Percentiles rank a stretch among this genome's conserved stretches.
These are phyloP conservation scores for Meira miltonrushii DNA, from an alignment of 1,284 basidiomycete genomes.

Conservation along the genomic window DNA sequence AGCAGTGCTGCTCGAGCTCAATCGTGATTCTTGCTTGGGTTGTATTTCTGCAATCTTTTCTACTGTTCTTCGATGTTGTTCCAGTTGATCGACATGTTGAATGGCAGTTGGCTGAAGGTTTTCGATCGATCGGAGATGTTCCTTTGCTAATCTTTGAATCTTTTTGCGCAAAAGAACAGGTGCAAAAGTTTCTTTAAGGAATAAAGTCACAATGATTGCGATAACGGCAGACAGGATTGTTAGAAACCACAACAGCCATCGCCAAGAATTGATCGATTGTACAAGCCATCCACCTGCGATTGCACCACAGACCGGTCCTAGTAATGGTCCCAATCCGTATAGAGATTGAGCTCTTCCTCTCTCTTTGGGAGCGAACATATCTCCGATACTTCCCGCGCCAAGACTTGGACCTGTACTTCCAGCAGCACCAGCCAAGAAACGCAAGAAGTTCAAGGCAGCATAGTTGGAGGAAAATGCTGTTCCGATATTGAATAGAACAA, in stretches of 20 bases:
- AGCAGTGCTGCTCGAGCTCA: not conserved
- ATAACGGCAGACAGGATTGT: slow-evolving; percentile 29
- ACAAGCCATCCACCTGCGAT: slow-evolving; percentile 38
- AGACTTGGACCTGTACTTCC: slow-evolving; percentile 39
- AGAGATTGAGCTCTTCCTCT: slow-evolving; percentile 30
- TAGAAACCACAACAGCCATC: slow-evolving; percentile 34
- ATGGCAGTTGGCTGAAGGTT: not conserved
- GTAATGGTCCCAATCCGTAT: slow-evolving; percentile 37
- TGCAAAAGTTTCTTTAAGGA: slow-evolving; percentile 36
- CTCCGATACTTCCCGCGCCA: slow-evolving; percentile 40
- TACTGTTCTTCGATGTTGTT: not conserved
- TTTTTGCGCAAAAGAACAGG: slow-evolving; percentile 34
- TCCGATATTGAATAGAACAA: slow-evolving; percentile 51
- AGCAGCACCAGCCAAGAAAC: slow-evolving; percentile 36
- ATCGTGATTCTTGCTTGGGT: no score
- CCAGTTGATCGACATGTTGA: not conserved
- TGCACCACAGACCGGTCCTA: slow-evolving; percentile 40
- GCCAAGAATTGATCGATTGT: slow-evolving; percentile 23
- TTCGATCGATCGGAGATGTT: slow-evolving; percentile 12
- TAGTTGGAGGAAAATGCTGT: slow-evolving; percentile 44
- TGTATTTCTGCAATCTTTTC: not conserved
- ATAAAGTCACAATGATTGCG: slow-evolving; percentile 13
- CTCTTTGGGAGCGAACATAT: slow-evolving; percentile 40
- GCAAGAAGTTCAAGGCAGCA: slow-evolving; percentile 37
- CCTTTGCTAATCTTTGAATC: slow-evolving; percentile 8